Evolutionary conservation across 768 basidiomycete genomes (phyloP), one percentile per base, ranked within the genome.

Genomic region (Kwoniella shandongensis): DNA sequence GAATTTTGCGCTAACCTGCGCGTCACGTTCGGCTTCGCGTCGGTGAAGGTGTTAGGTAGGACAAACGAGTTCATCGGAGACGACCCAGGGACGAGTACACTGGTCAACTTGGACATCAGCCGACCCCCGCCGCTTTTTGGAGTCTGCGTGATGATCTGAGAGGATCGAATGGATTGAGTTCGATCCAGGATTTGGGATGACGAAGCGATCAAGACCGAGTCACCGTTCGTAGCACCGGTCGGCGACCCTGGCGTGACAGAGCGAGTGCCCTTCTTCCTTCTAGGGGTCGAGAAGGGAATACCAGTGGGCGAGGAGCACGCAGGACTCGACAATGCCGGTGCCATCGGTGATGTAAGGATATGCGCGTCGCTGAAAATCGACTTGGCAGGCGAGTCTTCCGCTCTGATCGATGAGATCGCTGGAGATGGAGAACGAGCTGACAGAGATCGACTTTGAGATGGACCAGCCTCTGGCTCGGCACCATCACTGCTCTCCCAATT

Each of bases 351-450:
- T 8, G 58, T 53, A 11, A 61, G 11, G 13, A 45, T 11, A 20
- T 59, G 53, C 13, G 26, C 44, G 20, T 55, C 54, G 1, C 40
- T 48, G 17, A 55, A 32, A 40, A 49, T n/a, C 12, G 59, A 51
- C 44, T 46, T 44, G 17, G 56, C 22, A n/a, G 61, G 61, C 7
- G 50, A 50, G 32, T 59, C 40, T 5, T 54, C 54, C 49, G 29
- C 40, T 11, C n/a, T 45, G 4, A 44, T 15, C 2, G 69, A 62
- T 3, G 69, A 69, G 23, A 61, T 38, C 6, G 61, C 51, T 15
- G 69, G 69, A 30, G 64, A 67, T 5, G 69, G 72, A 10, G 66
- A 66, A 15, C 66, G 60, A 13, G 39, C 17, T 27, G 63, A 66
- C 0, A 64, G 66, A 18, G 64, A 63, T 12, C 60, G 62, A 11